Evolutionary conservation across 2,329 filamentous ascomycete genomes (phyloP).

Genomic region (Westerdykella ornata): DNA sequence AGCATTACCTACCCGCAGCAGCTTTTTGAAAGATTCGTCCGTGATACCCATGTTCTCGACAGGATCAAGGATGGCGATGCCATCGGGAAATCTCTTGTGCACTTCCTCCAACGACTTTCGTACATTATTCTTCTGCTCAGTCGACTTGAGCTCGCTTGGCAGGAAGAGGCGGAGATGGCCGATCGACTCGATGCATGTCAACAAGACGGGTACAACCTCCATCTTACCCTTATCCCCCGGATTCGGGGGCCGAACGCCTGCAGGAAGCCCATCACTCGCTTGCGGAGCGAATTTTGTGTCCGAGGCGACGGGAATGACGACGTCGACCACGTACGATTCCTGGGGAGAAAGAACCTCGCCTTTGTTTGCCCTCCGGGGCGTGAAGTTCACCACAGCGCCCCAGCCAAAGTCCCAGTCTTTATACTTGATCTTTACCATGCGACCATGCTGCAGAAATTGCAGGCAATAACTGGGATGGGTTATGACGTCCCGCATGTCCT

Average conservation of each 20-base stretch:
- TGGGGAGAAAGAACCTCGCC: constrained; percentile 63
- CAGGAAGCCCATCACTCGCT: constrained; percentile 59
- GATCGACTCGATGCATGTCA: constrained; percentile 79
- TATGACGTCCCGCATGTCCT: constrained; percentile 86
- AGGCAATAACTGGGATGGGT: constrained; percentile 84
- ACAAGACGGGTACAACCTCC: constrained; percentile 77
- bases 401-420: constrained; percentile 81
- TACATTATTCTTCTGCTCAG: constrained; percentile 62
- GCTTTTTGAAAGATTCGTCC: constrained; percentile 87
- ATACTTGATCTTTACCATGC: constrained; percentile 79
- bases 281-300: constrained; percentile 49
- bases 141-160: constrained; percentile 64
- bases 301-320: constrained; percentile 61
- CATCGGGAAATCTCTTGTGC: constrained; percentile 82
- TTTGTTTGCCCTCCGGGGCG: constrained; percentile 58
- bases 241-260: constrained; percentile 54
- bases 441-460: constrained; percentile 79
- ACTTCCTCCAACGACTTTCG: constrained; percentile 69
- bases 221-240: constrained; percentile 62
- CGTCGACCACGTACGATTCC: constrained; percentile 75
- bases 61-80: constrained; percentile 80
- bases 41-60: constrained; percentile 94
- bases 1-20: constrained; percentile 55
- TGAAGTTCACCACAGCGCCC: constrained; percentile 78
- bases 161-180: constrained; percentile 78